Percentiles rank a stretch among this genome's conserved stretches.
phyloP scores from a whole-genome alignment of 768 basidiomycete species.

The Amanita thiersii region DNA sequence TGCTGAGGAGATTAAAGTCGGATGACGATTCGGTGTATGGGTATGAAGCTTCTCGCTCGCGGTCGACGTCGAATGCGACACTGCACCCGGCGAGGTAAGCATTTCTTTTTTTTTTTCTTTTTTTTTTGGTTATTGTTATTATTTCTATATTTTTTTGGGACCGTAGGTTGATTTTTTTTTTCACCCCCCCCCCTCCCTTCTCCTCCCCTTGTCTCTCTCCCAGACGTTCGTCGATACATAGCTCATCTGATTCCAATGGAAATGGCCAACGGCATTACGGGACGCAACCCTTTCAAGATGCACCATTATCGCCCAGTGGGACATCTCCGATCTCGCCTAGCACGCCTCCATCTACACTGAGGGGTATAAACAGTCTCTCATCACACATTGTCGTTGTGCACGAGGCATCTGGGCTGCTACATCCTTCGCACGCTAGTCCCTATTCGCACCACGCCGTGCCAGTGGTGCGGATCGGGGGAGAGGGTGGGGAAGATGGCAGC shows the following conservation, averaged over 20 bases:
- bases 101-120: constrained; percentile 12
- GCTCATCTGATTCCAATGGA: no score
- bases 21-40: constrained; percentile 33
- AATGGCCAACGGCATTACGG: no score
- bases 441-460: constrained; percentile 6
- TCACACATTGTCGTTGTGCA: constrained; percentile 10
- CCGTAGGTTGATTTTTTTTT: no score
- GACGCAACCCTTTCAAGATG: constrained; percentile 1
- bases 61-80: constrained; percentile 14
- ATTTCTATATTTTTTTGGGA: constrained; percentile 1
- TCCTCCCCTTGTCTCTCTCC: no score
- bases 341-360: constrained; percentile 40
- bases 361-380: constrained; percentile 14
- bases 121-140: not conserved
- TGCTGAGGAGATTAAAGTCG: constrained; percentile 52
- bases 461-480: not conserved
- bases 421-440: constrained; percentile 1
- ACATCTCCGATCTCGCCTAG: constrained; percentile 48
- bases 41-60: constrained; percentile 7
- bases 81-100: constrained; percentile 8
- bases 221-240: no score
- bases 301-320: constrained; percentile 30
- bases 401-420: constrained; percentile 2
- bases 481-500: constrained; percentile 4
- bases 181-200: no score